phyloP scores from a whole-genome alignment of 1,139 yeast species.

The Geotrichum histeridarum region DNA sequence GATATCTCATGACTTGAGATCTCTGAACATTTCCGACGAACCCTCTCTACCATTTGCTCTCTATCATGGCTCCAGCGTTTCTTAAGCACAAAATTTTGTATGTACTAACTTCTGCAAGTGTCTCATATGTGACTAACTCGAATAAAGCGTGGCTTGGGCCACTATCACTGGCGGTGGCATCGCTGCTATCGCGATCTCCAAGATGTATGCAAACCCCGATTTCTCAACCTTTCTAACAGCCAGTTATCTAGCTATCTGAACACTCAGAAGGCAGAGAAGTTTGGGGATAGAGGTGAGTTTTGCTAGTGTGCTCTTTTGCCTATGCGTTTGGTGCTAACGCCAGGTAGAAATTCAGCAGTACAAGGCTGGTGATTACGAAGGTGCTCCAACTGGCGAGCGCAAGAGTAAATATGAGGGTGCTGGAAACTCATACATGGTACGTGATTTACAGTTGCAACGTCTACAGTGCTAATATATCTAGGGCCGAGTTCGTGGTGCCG shows the following conservation, averaged over 20 bases:
- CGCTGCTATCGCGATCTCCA: constrained; percentile 14
- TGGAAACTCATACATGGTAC: constrained; percentile 35
- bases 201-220: constrained; percentile 8
- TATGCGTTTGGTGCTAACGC: constrained; percentile 15
- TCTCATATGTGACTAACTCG: not conserved
- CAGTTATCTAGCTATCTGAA: constrained; percentile 13
- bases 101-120: not conserved
- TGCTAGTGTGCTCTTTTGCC: not conserved
- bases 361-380: constrained; percentile 38
- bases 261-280: constrained; percentile 13
- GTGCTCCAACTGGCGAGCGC: constrained; percentile 33
- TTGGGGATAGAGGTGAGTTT: constrained; percentile 14
- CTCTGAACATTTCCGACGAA: not conserved
- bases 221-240: not conserved
- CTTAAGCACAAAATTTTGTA: constrained; percentile 16
- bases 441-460: constrained; percentile 12
- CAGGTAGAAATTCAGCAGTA: constrained; percentile 18
- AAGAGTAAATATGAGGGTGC: constrained; percentile 39
- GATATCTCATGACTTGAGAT: not conserved
- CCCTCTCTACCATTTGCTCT: not conserved
- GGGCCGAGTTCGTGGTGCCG: constrained; percentile 18
- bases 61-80: constrained; percentile 13
- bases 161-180: constrained; percentile 9
- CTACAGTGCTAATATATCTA: not conserved
- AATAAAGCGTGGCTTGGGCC: constrained; percentile 11